A percentile compares a stretch with the other conserved stretches of the same genome.
Conservation (phyloP, 441 rosid genomes). For the Brassica hybrid region DNA sequence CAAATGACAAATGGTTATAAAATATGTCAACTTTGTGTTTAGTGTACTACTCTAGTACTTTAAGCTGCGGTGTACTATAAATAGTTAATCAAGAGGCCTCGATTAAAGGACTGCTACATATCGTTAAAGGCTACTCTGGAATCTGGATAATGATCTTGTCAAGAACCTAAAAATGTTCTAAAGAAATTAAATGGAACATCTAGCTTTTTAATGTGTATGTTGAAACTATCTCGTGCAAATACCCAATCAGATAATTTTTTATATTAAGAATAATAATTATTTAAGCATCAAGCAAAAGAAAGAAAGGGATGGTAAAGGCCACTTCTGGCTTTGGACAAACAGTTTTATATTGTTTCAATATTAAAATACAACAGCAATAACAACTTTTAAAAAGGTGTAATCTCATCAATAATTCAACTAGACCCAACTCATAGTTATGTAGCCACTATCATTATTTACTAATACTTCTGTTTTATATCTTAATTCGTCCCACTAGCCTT, state of each 20-base stretch:
- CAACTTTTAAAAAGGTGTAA: not conserved
- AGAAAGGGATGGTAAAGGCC: not conserved
- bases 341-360: not conserved
- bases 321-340: not conserved
- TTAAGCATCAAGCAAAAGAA: not conserved
- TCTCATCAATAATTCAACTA: slow-evolving; percentile 19
- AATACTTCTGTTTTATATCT: not conserved
- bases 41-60: not conserved
- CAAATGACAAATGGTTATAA: slow-evolving; percentile 22
- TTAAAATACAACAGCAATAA: not conserved
- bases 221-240: slow-evolving; percentile 29
- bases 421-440: slow-evolving; percentile 34
- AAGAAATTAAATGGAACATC: not conserved
- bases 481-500: not conserved
- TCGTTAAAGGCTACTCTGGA: slow-evolving; percentile 16
- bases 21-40: not conserved
- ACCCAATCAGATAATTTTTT: slow-evolving; percentile 1
- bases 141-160: slow-evolving; percentile 34
- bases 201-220: slow-evolving; percentile 29
- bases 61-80: slow-evolving; percentile 26
- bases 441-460: not conserved
- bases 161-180: not conserved
- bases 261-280: not conserved
- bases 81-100: slow-evolving; percentile 20
- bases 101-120: slow-evolving; percentile 34